Evolutionary conservation across 1,284 basidiomycete species (phyloP), one percentile per base, ranked within the genome.

Genomic region (Porphyrellus sp.): DNA sequence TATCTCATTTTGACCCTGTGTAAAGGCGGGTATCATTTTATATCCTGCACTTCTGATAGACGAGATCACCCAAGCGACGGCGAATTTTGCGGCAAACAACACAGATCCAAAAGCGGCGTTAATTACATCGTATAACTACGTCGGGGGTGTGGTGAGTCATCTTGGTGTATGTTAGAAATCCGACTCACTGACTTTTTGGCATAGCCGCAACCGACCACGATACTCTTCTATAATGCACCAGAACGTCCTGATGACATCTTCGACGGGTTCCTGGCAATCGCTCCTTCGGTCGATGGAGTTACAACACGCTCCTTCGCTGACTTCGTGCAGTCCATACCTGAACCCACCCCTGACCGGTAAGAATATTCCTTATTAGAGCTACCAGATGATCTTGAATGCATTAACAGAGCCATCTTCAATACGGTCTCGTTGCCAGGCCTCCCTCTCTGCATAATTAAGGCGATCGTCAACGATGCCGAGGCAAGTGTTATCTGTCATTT

Each of bases 81-180:
- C 72, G 12, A 74, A 74, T n/a, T 86, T 84, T 61, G 59, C 71
- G 2, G 66, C 69, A 9, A 73, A 70, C 5, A 75, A 76, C 15
- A 77, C 60, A 0, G 82, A 85, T 58, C 79, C 81, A 0, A 86
- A 85, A 63, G 84, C 85, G 1, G 67, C 58, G 2, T 74, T 84
- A n/a, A 73, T 85, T n/a, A 72, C 75, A 0, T 72, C 78, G 0
- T 82, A 78, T 52, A 78, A 77, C 54, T 76, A 70, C 51, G 16
- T 77, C 2, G 59, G 72, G 0, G 75, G 74, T 5, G 38, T 68
- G 59, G 80, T 79, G 52, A 40, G 47, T 44, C 4, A 3, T 18
- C 28, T 30, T 13, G 16, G 23, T 5, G 2, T 24, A 24, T 24
- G 11, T 25, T 28, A n/a, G 24, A 28, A 30, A 34, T 21, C 9